phyloP scores from a whole-genome alignment of 805 yeast species.

The Lachancea cidri region DNA sequence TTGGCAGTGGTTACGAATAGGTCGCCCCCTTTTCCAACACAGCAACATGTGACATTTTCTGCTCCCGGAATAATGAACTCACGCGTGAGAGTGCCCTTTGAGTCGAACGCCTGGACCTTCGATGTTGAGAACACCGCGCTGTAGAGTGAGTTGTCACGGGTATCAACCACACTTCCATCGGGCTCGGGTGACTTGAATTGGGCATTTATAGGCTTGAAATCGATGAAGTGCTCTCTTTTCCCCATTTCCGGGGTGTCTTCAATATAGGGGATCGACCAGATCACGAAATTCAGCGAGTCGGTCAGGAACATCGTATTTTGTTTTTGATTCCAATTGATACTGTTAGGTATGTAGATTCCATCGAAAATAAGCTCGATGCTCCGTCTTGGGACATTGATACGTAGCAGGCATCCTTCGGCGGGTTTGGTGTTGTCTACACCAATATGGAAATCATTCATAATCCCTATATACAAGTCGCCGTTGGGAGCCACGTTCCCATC shows the following conservation, averaged over 20 bases:
- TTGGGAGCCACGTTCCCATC: constrained; percentile 77
- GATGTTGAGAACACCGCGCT: constrained; percentile 63
- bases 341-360: constrained; percentile 59
- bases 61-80: constrained; percentile 53
- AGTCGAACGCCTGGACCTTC: constrained; percentile 49
- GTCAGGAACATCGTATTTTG: constrained; percentile 44
- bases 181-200: constrained; percentile 51
- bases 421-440: constrained; percentile 27
- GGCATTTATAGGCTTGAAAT: constrained; percentile 26
- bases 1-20: constrained; percentile 68
- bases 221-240: constrained; percentile 35
- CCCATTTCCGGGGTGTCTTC: constrained; percentile 1
- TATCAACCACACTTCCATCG: constrained; percentile 69
- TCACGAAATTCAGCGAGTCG: constrained; percentile 43
- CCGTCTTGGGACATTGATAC: constrained; percentile 33
- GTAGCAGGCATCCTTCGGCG: constrained; percentile 51
- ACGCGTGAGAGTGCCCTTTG: constrained; percentile 46
- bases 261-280: constrained; percentile 36
- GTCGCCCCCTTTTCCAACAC: constrained; percentile 60
- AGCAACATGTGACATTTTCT: constrained; percentile 58
- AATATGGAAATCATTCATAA: constrained; percentile 59
- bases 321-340: constrained; percentile 51
- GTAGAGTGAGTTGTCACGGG: constrained; percentile 47
- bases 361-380: constrained; percentile 33
- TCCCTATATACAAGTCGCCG: constrained; percentile 72